Evolutionary conservation across 768 basidiomycete species (phyloP), one percentile per base, ranked within the genome.

Genomic region (Jaapia argillacea): DNA sequence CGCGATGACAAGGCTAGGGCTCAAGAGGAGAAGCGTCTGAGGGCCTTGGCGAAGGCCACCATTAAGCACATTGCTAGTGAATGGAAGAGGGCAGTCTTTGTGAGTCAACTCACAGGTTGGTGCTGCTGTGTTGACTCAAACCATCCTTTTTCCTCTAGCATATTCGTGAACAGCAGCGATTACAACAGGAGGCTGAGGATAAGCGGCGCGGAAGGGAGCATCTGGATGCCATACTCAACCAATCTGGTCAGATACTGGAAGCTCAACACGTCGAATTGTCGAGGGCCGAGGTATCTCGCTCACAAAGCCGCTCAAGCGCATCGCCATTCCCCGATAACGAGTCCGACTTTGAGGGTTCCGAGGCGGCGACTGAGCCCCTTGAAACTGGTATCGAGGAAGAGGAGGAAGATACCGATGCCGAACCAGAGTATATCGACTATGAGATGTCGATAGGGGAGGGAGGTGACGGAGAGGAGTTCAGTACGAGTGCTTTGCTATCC

Each of bases 71-170:
- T 96, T 23, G 70, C 74, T 24, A 70, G 69, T 5, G 84, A 90
- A 55, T 97, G 93, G 93, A 85, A 83, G 60, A 79, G 86, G 55
- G 92, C 87, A 5, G 78, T 92, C 36, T 79, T 79, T 52, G 87
- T 86, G 54, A 55, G 87, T 72, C 4, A 44, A 24, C 16, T 44
- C 10, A 14, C n/a, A 31, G 24, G 14, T 18, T 48, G 10, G 25
- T 41, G 44, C 44, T 21, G 20, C 33, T 41, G 45, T 20, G 13
- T 23, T 25, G 22, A 22, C 10, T 43, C 16, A 24, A 5, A 22
- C 25, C 13, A 14, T 33, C 33, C 25, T 45, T 41, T n/a, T n/a
- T n/a, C 4, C 36, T 42, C 14, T 48, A 87, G 85, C 77, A 87
- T 61, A 72, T 91, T 14, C 77, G 85, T 3, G 81, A 86, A 46